These are phyloP conservation scores for Parietichytrium sp. DNA, from an alignment of 108 stramenopile species.

Conservation along the genomic window DNA sequence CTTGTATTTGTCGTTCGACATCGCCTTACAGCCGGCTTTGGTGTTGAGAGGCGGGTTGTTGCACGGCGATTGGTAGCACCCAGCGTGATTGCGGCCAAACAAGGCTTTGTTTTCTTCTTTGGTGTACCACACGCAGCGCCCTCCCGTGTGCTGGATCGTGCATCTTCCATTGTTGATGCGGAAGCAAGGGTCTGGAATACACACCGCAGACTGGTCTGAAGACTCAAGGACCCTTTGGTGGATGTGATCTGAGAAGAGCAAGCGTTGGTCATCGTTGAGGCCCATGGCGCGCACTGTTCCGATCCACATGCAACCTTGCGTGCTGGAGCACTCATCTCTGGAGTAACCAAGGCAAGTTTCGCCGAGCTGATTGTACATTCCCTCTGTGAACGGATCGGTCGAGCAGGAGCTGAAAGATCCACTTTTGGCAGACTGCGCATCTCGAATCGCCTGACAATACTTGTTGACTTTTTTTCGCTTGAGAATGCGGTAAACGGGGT, in stretches of 20 bases:
- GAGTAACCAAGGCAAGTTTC: not conserved
- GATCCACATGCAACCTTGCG: conserved; percentile 37
- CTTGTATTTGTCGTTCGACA: not conserved
- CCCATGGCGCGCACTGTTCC: not conserved
- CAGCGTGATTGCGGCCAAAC: not conserved
- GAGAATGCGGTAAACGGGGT: no score
- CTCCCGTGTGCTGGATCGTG: conserved; percentile 35
- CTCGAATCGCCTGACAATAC: no score
- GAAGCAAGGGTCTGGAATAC: conserved; percentile 13
- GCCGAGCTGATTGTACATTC: not conserved
- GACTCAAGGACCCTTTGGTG: no score
- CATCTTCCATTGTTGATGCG: conserved; percentile 19
- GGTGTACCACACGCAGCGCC: conserved; percentile 29
- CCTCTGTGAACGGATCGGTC: not conserved
- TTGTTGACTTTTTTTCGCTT: no score
- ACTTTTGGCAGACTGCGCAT: no score
- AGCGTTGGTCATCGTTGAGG: no score
- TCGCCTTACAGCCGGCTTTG: not conserved
- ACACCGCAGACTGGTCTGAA: no score
- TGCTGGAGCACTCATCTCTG: not conserved
- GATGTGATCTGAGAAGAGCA: no score
- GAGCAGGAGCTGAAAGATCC: conserved; percentile 12
- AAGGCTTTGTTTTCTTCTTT: not conserved
- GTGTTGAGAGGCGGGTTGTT: not conserved
- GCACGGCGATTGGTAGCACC: conserved; percentile 31